Conservation (phyloP, 2,329 filamentous ascomycete species). For the Aspergillus sp. region DNA sequence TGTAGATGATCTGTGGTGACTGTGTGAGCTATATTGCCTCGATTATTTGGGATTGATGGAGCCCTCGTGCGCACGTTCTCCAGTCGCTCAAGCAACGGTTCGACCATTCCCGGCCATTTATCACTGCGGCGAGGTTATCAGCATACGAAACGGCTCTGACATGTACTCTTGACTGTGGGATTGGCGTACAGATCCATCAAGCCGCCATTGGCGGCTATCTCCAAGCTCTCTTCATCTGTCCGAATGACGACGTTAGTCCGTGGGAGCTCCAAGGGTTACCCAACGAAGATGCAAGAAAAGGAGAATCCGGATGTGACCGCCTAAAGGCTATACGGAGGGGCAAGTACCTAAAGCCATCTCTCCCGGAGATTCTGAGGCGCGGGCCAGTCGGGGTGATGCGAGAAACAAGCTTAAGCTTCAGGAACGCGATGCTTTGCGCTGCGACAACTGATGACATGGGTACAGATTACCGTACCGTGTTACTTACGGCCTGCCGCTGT, state of each 20-base stretch:
- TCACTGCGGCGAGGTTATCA: constrained; percentile 56
- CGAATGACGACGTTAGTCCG: constrained; percentile 11
- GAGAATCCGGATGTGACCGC: not conserved
- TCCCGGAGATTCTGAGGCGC: constrained; percentile 14
- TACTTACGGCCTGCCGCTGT: not conserved
- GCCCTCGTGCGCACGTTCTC: constrained; percentile 59
- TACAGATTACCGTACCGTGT: constrained; percentile 5
- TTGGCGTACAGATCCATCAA: constrained; percentile 60
- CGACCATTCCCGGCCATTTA: constrained; percentile 70
- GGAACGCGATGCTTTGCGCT: constrained; percentile 8
- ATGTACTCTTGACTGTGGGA: not conserved
- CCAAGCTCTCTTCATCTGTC: constrained; percentile 58
- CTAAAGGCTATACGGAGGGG: not conserved
- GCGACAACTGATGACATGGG: not conserved
- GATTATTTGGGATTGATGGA: not conserved
- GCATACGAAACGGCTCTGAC: constrained; percentile 13
- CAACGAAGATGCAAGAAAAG: not conserved
- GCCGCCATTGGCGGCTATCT: constrained; percentile 62
- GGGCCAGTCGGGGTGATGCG: constrained; percentile 17
- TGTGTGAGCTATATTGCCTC: not conserved
- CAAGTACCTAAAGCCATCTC: constrained; percentile 36
- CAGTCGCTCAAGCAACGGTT: constrained; percentile 68
- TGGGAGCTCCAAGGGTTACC: not conserved
- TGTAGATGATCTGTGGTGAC: constrained; percentile 67
- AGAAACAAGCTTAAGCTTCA: constrained; percentile 15